These are phyloP conservation scores for Chaetomium cochliodes DNA, from an alignment of 495 filamentous ascomycete species.

Conservation along the genomic window DNA sequence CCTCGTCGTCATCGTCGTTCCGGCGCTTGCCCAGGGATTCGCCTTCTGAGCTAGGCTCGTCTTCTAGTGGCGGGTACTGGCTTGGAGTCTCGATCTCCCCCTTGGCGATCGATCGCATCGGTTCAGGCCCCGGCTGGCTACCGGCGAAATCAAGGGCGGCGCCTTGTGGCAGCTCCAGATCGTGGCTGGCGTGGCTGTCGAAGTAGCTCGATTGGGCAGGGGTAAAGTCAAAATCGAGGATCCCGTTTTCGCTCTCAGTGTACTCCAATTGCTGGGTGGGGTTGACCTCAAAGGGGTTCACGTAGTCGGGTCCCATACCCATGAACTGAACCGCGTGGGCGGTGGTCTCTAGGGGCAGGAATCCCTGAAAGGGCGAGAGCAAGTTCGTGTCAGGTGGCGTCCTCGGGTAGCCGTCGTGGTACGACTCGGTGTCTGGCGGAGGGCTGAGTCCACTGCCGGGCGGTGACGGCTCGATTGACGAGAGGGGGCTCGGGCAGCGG, in stretches of 20 bases:
- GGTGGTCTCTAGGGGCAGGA: conserved; percentile 23
- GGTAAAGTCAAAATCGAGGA: conserved; percentile 21
- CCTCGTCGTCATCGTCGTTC: conserved; percentile 26
- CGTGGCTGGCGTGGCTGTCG: conserved; percentile 26
- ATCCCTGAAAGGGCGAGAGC: conserved; percentile 30
- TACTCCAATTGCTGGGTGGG: conserved; percentile 35
- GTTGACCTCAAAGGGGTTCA: conserved; percentile 44
- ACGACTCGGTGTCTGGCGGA: conserved; percentile 40
- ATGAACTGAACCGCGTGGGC: conserved; percentile 29
- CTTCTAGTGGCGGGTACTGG: conserved; percentile 23
- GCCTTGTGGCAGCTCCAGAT: conserved; percentile 16
- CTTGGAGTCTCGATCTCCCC: conserved; percentile 34
- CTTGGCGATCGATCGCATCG: conserved; percentile 28
- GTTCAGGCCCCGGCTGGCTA: conserved; percentile 28
- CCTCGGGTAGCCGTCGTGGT: conserved; percentile 34
- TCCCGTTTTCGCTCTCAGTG: conserved; percentile 32
- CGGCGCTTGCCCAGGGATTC: conserved; percentile 26
- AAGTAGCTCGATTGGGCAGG: conserved; percentile 13
- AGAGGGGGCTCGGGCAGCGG: conserved; percentile 37
- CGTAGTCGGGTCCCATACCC: conserved; percentile 34
- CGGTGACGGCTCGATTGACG: conserved; percentile 36
- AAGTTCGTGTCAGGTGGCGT: conserved; percentile 38
- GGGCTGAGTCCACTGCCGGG: conserved; percentile 41
- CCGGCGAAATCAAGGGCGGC: conserved; percentile 8
- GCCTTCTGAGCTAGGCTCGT: neutral